These are phyloP conservation scores for Henckelia pumila DNA, from an alignment of 257 asterid species.

Conservation along the genomic window DNA sequence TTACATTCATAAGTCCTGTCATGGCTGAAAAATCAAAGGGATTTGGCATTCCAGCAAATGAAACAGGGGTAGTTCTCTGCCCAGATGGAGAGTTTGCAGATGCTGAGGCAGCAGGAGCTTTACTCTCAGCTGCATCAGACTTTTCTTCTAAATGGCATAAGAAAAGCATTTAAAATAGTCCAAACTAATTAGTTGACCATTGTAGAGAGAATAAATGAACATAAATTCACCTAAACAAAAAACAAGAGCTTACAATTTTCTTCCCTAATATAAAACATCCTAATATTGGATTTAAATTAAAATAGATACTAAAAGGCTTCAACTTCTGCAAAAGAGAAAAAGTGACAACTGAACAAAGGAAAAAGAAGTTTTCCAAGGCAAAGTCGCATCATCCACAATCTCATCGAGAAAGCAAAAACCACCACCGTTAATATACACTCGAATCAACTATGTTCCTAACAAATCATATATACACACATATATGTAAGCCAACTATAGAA, in stretches of 20 bases:
- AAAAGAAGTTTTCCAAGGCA: not conserved
- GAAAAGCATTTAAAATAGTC: slow-evolving; percentile 4
- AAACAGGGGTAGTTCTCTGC: slow-evolving; percentile 13
- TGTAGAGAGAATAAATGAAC: not conserved
- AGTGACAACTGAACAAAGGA: not conserved
- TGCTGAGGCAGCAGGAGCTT: slow-evolving; percentile 30
- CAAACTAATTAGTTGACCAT: slow-evolving; percentile 1
- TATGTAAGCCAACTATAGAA: too few species aligned
- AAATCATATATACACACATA: too few species aligned
- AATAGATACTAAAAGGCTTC: not conserved
- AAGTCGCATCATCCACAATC: not conserved
- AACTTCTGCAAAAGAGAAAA: not conserved
- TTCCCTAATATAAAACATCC: not conserved
- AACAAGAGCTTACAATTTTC: not conserved
- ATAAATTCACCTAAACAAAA: not conserved
- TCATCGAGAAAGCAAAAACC: not conserved
- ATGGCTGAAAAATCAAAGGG: slow-evolving; percentile 26
- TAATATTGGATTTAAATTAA: too few species aligned
- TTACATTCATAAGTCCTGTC: not conserved
- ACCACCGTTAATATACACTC: not conserved
- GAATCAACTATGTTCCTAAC: not conserved
- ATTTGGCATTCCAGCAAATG: slow-evolving; percentile 19
- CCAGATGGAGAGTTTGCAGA: slow-evolving; percentile 49
- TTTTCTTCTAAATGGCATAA: slow-evolving; percentile 47
- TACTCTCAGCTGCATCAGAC: slow-evolving; percentile 43